Base-by-base conservation (phyloP, 2,329 filamentous ascomycete species). In the Dactylellina haptotyla region DNA sequence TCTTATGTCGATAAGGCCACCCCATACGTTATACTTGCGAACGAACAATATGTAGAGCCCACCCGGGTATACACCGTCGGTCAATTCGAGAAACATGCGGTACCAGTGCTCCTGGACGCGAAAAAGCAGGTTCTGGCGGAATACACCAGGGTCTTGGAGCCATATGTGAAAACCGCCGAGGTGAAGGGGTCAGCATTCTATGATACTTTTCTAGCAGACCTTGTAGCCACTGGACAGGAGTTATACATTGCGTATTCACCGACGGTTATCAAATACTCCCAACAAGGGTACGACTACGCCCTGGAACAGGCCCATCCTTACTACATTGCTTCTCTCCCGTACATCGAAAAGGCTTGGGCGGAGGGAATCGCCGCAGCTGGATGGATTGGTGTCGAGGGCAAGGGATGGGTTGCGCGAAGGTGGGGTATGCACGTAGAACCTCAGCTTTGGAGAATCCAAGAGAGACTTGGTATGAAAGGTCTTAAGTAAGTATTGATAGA, bases 361-460 rank as follows among this genome's bases (percentile, higher is more conserved):
- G 58, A 77, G 32, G 54, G 54, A 26, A 56, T 67, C 30, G 46
- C 58, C 16, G 45, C 63, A 4, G 61, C 57, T 30, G 69, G 69
- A 12, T 74, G 69, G 69, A 45, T 59, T 37, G 63, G 61, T 18
- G 62, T 74, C 10, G 69, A 74, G 43, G 69, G 69, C 12, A 74
- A 74, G 41, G 69, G 69, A 32, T 74, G 69, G 69, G 63, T 74
- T 56, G 56, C 54, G 12, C 51, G 69, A 26, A 61, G 69, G 45
- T 74, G 69, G 69, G 87, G 89, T 9, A 89, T 97, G 79, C 97
- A 96, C 77, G 93, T 99, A 2, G 93, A 98, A 82, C 96, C 96
- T 12, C 96, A 99, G 81, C 85, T 99, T 12, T 87, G 94, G 65
- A 92, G 93, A 78, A 98, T 99, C 78, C 91, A 92, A 10, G 90